Conservation (phyloP, 176 grass and related monocot genomes). For the Saccharum officinarum region DNA sequence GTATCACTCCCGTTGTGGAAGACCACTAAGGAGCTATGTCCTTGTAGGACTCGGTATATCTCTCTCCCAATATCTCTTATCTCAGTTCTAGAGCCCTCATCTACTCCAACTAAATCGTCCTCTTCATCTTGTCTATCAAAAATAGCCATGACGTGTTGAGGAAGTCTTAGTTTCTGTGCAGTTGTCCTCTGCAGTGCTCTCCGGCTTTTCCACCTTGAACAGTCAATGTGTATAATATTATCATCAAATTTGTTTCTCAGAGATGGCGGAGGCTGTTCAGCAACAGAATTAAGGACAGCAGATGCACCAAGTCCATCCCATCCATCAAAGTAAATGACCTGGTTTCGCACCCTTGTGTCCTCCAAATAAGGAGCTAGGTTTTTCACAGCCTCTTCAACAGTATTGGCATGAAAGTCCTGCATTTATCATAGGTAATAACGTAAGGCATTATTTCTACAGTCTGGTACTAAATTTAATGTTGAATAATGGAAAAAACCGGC, state of each 20-base stretch:
- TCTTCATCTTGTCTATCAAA: not conserved
- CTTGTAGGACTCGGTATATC: not conserved
- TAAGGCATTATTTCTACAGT: too few relatives aligned
- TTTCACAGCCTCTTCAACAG: not conserved
- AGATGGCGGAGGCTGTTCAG: not conserved
- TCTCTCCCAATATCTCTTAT: not conserved
- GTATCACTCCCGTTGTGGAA: not conserved
- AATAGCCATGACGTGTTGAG: not conserved
- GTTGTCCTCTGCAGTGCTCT: not conserved
- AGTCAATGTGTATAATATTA: not conserved
- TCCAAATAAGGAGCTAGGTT: not conserved
- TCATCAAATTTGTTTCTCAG: not conserved
- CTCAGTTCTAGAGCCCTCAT: not conserved
- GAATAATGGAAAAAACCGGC: too few relatives aligned
- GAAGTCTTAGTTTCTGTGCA: not conserved
- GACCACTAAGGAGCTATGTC: not conserved
- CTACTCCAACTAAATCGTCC: not conserved
- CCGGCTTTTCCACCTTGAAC: not conserved
- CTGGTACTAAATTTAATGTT: too few relatives aligned
- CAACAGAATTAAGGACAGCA: not conserved
- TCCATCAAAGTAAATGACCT: not conserved
- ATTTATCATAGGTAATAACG: not conserved
- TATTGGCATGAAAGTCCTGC: not conserved
- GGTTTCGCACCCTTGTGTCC: not conserved
- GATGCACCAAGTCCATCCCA: not conserved